Evolutionary conservation across 805 yeast genomes (phyloP).

Genomic region (Ogataea populi-albae): DNA sequence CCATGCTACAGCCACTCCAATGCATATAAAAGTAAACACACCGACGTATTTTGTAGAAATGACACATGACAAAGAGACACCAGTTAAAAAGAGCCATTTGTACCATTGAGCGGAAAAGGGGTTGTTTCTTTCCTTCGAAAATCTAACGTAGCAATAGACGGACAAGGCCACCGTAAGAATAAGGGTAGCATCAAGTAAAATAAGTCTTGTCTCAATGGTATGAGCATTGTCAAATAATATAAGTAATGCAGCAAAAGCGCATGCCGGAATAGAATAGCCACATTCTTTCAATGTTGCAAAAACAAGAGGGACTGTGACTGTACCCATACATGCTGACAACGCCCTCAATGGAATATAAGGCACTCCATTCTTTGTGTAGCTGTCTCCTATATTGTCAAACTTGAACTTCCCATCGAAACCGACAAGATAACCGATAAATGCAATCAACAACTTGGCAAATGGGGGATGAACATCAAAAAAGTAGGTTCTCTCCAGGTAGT

Average conservation of each 20-base stretch:
- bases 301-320: constrained; percentile 77
- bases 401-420: constrained; percentile 93
- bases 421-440: constrained; percentile 80
- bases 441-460: constrained; percentile 89
- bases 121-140: constrained; percentile 60
- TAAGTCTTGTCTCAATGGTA: constrained; percentile 84
- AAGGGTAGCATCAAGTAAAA: constrained; percentile 87
- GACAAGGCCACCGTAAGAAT: constrained; percentile 80
- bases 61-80: constrained; percentile 82
- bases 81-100: constrained; percentile 82
- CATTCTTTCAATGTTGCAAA: constrained; percentile 84
- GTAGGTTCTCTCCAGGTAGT: constrained; percentile 84
- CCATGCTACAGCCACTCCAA: constrained; percentile 80
- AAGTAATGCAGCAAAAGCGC: constrained; percentile 70
- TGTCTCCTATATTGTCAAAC: constrained; percentile 85
- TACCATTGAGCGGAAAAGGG: constrained; percentile 81
- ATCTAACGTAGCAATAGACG: constrained; percentile 73
- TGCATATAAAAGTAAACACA: constrained; percentile 80
- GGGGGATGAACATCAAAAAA: constrained; percentile 99
- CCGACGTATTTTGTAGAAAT: constrained; percentile 97
- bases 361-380: constrained; percentile 71
- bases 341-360: constrained; percentile 85
- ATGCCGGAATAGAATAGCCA: constrained; percentile 73
- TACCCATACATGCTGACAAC: constrained; percentile 76
- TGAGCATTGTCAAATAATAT: constrained; percentile 90